Conservation (phyloP, 768 basidiomycete genomes). For the Hygrocybe punicea region DNA sequence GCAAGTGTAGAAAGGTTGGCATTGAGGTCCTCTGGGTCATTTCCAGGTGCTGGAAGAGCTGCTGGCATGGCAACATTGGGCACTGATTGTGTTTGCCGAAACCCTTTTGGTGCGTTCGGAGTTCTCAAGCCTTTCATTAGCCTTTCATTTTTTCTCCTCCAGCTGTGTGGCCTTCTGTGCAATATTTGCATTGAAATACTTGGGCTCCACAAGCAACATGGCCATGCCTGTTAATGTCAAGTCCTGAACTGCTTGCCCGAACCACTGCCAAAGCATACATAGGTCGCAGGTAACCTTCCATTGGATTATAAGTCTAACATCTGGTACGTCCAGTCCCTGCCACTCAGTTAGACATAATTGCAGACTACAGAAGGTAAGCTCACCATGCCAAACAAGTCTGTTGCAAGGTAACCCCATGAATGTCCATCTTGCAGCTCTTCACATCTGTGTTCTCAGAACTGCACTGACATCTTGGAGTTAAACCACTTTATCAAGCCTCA, state of each 20-base stretch:
- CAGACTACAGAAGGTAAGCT: not conserved
- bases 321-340: constrained; percentile 6
- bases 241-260: not conserved
- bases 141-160: not conserved
- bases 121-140: not conserved
- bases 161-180: not conserved
- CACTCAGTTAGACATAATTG: no score
- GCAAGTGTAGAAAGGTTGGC: no score
- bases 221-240: not conserved
- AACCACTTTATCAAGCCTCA: constrained; percentile 21
- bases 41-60: no score
- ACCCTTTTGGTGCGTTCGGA: not conserved
- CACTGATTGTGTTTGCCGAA: not conserved
- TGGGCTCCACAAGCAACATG: not conserved
- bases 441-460: constrained; percentile 3
- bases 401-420: constrained; percentile 8
- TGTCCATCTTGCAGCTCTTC: constrained; percentile 1
- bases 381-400: constrained; percentile 15
- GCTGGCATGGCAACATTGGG: not conserved
- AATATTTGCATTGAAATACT: not conserved
- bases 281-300: not conserved
- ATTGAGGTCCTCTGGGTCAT: no score
- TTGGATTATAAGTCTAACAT: constrained; percentile 1
- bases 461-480: constrained; percentile 19
- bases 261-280: not conserved